phyloP scores from a whole-genome alignment of 306 rosid genomes.

The Gleditsia sinensis region DNA sequence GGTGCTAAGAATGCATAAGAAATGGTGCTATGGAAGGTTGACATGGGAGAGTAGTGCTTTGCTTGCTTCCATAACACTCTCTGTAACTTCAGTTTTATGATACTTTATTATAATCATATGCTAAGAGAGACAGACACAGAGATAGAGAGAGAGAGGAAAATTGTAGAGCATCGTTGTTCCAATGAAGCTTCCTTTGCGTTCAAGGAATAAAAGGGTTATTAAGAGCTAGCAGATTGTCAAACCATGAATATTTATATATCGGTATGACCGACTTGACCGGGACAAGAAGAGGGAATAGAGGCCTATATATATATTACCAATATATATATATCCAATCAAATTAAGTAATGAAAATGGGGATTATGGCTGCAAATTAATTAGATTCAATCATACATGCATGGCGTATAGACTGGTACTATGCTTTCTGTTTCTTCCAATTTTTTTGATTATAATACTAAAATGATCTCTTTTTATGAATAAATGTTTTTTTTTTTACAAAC shows the following conservation, averaged over 20 bases:
- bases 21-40: constrained; percentile 50
- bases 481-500: no score
- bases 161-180: constrained; percentile 76
- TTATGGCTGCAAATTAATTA: no score
- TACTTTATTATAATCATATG: constrained; percentile 7
- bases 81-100: constrained; percentile 22
- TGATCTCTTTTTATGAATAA: no score
- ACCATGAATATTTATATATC: constrained; percentile 39
- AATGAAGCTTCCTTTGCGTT: constrained; percentile 89
- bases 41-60: constrained; percentile 42
- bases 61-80: constrained; percentile 72
- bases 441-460: no score
- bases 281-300: neutral
- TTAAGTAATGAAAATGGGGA: no score
- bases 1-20: constrained; percentile 35
- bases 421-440: no score
- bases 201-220: constrained; percentile 57
- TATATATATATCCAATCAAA: no score
- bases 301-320: neutral
- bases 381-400: no score
- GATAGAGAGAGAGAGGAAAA: constrained; percentile 59
- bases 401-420: no score
- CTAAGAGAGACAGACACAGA: constrained; percentile 29
- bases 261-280: constrained; percentile 2
- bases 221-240: constrained; percentile 62